Percentiles rank a stretch among this genome's conserved stretches.
Conservation (phyloP, 148 eudicot genomes). For the Cornus suecica region DNA sequence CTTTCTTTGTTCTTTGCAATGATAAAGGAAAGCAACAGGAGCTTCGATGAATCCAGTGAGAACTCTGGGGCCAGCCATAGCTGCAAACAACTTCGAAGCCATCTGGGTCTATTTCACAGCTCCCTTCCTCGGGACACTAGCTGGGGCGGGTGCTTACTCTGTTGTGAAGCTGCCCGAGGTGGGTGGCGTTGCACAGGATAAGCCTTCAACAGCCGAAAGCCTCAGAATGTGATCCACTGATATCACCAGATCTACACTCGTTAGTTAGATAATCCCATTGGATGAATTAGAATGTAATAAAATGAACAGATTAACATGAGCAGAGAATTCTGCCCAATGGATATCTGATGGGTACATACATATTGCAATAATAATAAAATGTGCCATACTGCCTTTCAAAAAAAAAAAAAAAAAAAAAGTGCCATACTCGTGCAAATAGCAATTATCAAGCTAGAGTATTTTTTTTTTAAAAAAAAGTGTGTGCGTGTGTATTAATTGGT, state of each 20-base stretch:
- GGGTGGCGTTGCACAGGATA: conserved; percentile 35
- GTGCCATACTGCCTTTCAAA: not conserved
- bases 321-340: not conserved
- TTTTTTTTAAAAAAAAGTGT: not conserved
- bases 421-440: not conserved
- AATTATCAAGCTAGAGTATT: not conserved
- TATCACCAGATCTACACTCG: not conserved
- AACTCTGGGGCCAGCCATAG: conserved; percentile 93
- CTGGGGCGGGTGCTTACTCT: conserved; percentile 84
- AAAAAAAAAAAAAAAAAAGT: not conserved
- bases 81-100: conserved; percentile 70
- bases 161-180: conserved; percentile 76
- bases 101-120: conserved; percentile 88
- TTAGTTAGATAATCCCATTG: not conserved
- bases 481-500: not conserved
- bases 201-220: conserved; percentile 49
- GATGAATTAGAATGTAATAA: not conserved
- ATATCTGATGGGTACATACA: conserved; percentile 8
- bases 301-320: not conserved
- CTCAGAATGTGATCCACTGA: conserved; percentile 43
- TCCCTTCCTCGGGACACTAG: conserved; percentile 81
- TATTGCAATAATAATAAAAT: not conserved
- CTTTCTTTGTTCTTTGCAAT: conserved; percentile 6
- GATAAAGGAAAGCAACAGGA: conserved; percentile 64
- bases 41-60: conserved; percentile 99